Evolutionary conservation across 2,329 filamentous ascomycete genomes (phyloP), one percentile per base, ranked within the genome.

Genomic region (Ambrosiella xylebori): DNA sequence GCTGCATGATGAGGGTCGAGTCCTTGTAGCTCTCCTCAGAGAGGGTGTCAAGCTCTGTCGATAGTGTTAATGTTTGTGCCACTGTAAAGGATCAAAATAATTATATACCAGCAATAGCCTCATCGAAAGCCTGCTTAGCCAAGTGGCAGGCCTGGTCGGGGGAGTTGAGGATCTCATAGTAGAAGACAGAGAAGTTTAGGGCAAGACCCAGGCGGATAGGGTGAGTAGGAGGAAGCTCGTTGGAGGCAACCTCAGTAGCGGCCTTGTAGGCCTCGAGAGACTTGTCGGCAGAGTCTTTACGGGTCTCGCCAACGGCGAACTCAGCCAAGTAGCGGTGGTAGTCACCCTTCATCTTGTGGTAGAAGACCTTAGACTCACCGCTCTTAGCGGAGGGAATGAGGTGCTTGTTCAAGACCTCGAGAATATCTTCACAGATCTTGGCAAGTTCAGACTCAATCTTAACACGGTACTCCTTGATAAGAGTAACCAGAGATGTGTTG

Each of bases 301-400:
- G 89, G 78, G 88, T 88, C 71, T 96, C 89, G 68, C 89, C 88
- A 71, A 87, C 79, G 68, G 89, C 91, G 72, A 96, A 96, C 80
- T 96, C 91, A 70, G 91, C 91, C 63, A 96, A 87, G 77, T 96
- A 96, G 71, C 90, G 89, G 84, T 96, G 89, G 81, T 96, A 96
- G 76, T 96, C 91, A 74, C 91, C 91, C 88, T 95, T 96, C 89
- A 97, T 97, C 85, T 97, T 97, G 86, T 97, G 90, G 79, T 96
- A 96, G 78, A 97, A 97, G 67, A 97, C 91, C 84, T 96, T 96
- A 68, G 89, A 95, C 80, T 97, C 91, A 74, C 90, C 91, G 68
- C 83, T 88, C 79, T 93, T 85, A 66, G 91, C 91, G 67, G 87
- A 93, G 67, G 88, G 87, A 68, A 97, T 96, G 69, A 97, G 79